These are phyloP conservation scores for Naganishia sp. DNA, from an alignment of 1,284 basidiomycete genomes.

Conservation along the genomic window DNA sequence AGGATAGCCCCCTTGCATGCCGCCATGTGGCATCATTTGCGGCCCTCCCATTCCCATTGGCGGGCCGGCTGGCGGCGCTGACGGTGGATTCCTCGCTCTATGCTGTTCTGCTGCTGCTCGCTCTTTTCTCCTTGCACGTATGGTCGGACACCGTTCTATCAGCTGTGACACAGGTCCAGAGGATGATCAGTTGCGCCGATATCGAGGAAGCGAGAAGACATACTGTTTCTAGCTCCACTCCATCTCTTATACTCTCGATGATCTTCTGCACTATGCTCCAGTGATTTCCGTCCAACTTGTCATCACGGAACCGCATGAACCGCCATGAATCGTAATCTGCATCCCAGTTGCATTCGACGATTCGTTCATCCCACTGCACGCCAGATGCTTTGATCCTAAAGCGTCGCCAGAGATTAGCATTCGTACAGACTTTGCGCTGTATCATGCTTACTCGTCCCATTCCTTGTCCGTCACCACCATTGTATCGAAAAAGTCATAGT, in stretches of 20 bases:
- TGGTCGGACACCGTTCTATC: slow-evolving; percentile 21
- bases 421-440: neutral
- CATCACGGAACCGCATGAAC: slow-evolving; percentile 86
- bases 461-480: slow-evolving; percentile 85
- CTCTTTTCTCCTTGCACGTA: slow-evolving; percentile 21
- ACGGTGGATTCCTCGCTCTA: slow-evolving; percentile 3
- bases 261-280: slow-evolving; percentile 78
- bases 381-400: slow-evolving; percentile 76
- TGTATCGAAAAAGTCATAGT: slow-evolving; percentile 82
- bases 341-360: slow-evolving; percentile 95
- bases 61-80: slow-evolving; percentile 1
- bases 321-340: slow-evolving; percentile 67
- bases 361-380: slow-evolving; percentile 87
- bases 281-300: slow-evolving; percentile 88
- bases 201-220: slow-evolving; percentile 41
- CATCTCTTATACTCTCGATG: slow-evolving; percentile 82
- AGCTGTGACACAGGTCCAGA: neutral
- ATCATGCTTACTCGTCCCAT: slow-evolving; percentile 76
- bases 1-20: neutral
- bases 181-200: neutral
- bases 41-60: slow-evolving; percentile 12
- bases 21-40: slow-evolving; percentile 1
- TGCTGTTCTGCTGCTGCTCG: slow-evolving; percentile 22
- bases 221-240: slow-evolving; percentile 81
- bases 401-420: neutral